Conservation (phyloP, 1,139 yeast genomes). For the Diutina neorugosa region DNA sequence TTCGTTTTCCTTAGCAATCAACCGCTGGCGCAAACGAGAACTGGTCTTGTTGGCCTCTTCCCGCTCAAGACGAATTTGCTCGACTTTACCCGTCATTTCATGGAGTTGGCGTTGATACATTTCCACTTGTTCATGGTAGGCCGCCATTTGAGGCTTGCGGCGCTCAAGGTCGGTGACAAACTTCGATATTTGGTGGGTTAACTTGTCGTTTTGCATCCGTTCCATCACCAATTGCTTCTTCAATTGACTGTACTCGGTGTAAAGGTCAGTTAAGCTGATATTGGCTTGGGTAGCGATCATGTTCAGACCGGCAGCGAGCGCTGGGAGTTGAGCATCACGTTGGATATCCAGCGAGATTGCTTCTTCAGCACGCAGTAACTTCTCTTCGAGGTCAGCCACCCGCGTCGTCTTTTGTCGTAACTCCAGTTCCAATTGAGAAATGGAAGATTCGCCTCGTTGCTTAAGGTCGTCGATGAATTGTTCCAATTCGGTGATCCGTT, state of each 20-base stretch:
- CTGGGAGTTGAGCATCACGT: neutral
- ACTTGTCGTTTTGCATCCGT: slow-evolving; percentile 54
- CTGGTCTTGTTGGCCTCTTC: slow-evolving; percentile 28
- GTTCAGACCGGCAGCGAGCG: neutral
- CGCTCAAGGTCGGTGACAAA: slow-evolving; percentile 70
- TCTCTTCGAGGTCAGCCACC: slow-evolving; percentile 21
- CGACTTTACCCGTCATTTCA: slow-evolving; percentile 28
- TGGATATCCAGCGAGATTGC: neutral
- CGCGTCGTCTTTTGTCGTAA: slow-evolving; percentile 9
- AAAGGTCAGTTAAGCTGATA: slow-evolving; percentile 55
- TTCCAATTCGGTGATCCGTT: slow-evolving; percentile 39
- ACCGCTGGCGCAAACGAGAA: slow-evolving; percentile 21
- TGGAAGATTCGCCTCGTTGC: slow-evolving; percentile 21
- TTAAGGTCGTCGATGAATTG: slow-evolving; percentile 29
- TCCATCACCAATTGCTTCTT: slow-evolving; percentile 62
- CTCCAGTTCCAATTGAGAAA: slow-evolving; percentile 22
- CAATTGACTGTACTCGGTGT: slow-evolving; percentile 53
- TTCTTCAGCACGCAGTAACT: neutral
- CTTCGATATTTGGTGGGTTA: slow-evolving; percentile 58
- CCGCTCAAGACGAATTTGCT: slow-evolving; percentile 25
- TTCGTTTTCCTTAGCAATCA: slow-evolving; percentile 27
- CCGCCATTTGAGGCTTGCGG: slow-evolving; percentile 64
- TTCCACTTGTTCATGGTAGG: slow-evolving; percentile 48
- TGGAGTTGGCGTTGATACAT: slow-evolving; percentile 27
- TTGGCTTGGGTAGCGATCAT: neutral